Base-by-base conservation (phyloP, 106 monocot genomes). In the Dendrobium chrysotoxum region DNA sequence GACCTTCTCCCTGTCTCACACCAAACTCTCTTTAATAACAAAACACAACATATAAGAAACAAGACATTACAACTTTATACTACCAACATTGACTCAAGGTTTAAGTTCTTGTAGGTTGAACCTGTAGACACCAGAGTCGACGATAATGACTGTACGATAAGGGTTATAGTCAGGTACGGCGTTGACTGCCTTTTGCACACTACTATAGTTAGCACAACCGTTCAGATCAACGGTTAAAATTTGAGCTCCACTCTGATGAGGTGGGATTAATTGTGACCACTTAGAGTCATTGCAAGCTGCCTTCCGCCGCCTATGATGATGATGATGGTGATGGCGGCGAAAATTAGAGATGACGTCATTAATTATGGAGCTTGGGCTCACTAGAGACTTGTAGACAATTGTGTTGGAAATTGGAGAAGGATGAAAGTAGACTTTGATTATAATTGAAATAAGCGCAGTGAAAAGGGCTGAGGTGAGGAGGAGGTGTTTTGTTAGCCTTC, bases 41-140 rank as follows among this genome's bases (percentile, higher is more conserved):
- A 46, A 72, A 17, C 45, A 45, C 6, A 46, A 17, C 41, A 75
- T 26, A 25, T 65, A 26, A 13, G 15, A 50, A 50, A 50, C 15
- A 50, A 50, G 15, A 1, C 13, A 12, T 13, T 11, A 50, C 0
- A 50, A 50, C 50, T 13, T 50, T 50, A 13, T 5, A 30, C 26
- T 30, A 25, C 17, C 17, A 1, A 15, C 26, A 6, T 20, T 25
- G 0, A 57, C 28, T 35, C 35, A 35, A 35, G 50, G 11, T 13
- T 50, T 42, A 45, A 7, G 45, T 40, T 4, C 0, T 44, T 76
- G 3, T 25, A 10, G 40, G 20, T 23, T 65, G 7, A 89, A 79
- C 93, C 87, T 94, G 84, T 92, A 95, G 13, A 86, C 40, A 23
- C 92, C 95, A 2, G 89, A 80, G 35, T 87, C 86, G 7, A 92